Base-by-base conservation (phyloP, 768 basidiomycete species). In the Coprinellus micaceus region DNA sequence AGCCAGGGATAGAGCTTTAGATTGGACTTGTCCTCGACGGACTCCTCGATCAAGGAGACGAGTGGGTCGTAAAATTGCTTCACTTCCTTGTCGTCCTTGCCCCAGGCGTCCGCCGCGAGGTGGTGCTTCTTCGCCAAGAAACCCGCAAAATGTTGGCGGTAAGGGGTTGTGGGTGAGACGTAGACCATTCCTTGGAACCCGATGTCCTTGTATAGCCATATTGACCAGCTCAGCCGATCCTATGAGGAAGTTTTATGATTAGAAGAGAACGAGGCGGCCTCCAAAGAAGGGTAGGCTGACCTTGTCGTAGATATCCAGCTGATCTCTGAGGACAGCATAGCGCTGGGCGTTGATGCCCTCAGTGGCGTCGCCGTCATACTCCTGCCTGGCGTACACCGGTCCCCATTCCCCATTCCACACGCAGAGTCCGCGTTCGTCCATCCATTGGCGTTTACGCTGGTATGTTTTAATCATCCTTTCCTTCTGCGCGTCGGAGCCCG, bases 401-500 rank as follows among this genome's bases (percentile, higher is more conserved):
- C 91, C 91, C 80, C 86, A 91, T 69, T 90, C 89, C 5, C 91
- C 89, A 63, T 89, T 88, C 87, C 85, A 85, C n/a, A 87, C 85
- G 54, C 84, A 85, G 25, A 86, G 69, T 0, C 79, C 78, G 15
- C 74, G 72, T 62, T 81, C 71, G 60, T 88, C 83, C 83, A 88
- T 88, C 85, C 86, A 91, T 58, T 82, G 77, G 41, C 86, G 74
- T 70, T 92, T 91, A 69, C 82, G 80, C 63, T 83, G 76, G 62
- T 86, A 91, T 51, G 80, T 83, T 56, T 76, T 71, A 59, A 67
- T 66, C 60, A 89, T 53, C 39, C 81, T 66, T 49, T 62, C 69
- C 44, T 71, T 76, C 67, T 89, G 88, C 30, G 73, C 77, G 0
- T 79, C 76, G 29, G 68, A 81, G 24, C 81, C 74, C 5, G 69